Evolutionary conservation across 371 early-diverging fungal species (phyloP), one percentile per base, ranked within the genome.

Genomic region (Umbelopsis sp.): DNA sequence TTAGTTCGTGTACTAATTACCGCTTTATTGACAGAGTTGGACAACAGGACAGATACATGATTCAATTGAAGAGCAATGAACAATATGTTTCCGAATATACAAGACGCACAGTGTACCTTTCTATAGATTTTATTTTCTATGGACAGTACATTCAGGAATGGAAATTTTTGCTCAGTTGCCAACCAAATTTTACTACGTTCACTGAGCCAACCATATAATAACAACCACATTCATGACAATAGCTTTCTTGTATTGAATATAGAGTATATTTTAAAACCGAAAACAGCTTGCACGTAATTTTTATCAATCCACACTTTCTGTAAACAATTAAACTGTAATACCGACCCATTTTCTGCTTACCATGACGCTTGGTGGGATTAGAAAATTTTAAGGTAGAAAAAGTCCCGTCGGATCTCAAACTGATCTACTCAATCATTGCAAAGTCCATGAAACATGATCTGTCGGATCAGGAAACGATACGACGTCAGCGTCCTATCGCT

Each of bases 21-120:
- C 3, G 1, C 12, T 57, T 3, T 32, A 16, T 4, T 57, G n/a
- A 35, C 14, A 57, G 57, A 57, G 29, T 8, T 57, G 57, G 57
- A 57, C 57, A 35, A 57, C 57, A 35, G 57, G 57, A 35, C 57
- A 57, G 14, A 57, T 57, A 9, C 16, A 57, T 57, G 35, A 18
- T 35, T 5, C 35, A 35, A 5, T 12, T 35, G 16, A 16, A 12
- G 57, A 57, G 7, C 35, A 57, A 16, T 57, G 18, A 57, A 8
- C 29, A 25, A 57, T 37, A 35, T 57, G 57, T 57, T 14, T 25
- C 57, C 29, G 53, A 57, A 57, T 18, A 48, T 48, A 7, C 48
- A 8, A 48, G 20, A 20, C 16, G 7, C 48, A 48, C 16, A n/a
- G 48, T 48, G 6, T 16, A 48, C 18, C 48, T 48, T 48, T 48